Base-by-base conservation (phyloP, 129 eudicot genomes). In the Centrapalus pauciflorus region DNA sequence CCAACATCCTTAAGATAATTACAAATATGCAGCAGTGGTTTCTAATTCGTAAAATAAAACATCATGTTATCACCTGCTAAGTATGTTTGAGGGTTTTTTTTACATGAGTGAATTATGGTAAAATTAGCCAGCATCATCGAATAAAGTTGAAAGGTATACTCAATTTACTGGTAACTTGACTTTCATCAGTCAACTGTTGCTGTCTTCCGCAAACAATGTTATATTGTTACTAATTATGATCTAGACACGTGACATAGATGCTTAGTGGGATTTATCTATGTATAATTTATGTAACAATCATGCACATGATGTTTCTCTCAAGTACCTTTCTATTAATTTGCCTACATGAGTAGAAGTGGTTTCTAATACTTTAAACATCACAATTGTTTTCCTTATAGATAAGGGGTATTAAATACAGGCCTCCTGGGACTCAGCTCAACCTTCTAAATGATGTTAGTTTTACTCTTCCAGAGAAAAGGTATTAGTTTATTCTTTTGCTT, bases 371-470 rank as follows among this genome's bases (percentile, higher is more conserved):
- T 63, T n/a, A n/a, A n/a, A n/a, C n/a, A n/a, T n/a, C 49, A 10
- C 20, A 49, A 40, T 48, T 76, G 65, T 33, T 59, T 66, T 55
- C 51, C 7, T 35, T 72, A 51, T 43, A 93, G 99, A 74, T 84
- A 40, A 85, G 74, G 84, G 82, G 84, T 66, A 76, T 88, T 7
- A 66, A 63, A 49, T 93, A 93, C 80, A 79, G 90, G 63, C 86
- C 86, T 73, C 99, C 99, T 0, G 96, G 99, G 68, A 93, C 96
- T 26, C 79, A 86, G 64, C 34, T 79, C 61, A 79, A 86, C 77
- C 88, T 93, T 59, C 70, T 93, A 77, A 83, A 83, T 55, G 72
- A 80, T 4, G 77, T 89, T 64, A 86, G 50, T 71, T 62, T 93
- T 43, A 82, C 90, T 50, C 85, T 93, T 61, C 81, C 81, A 3